phyloP scores from a whole-genome alignment of 2,329 filamentous ascomycete genomes.

The Penicillium sp. region DNA sequence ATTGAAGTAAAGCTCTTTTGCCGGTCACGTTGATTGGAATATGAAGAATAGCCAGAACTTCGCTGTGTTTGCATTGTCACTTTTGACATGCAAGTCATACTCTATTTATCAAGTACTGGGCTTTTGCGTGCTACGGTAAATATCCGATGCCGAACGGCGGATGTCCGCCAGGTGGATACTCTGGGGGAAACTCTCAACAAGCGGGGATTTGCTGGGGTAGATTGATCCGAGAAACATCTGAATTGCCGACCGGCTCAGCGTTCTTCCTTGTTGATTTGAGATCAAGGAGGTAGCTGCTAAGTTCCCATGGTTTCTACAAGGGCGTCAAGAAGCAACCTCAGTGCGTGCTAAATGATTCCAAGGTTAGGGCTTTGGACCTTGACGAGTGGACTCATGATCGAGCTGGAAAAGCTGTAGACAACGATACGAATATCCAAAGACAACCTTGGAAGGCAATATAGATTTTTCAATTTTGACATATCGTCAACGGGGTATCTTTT shows the following conservation, averaged over 20 bases:
- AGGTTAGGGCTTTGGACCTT: too few species aligned
- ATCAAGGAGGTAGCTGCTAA: too few species aligned
- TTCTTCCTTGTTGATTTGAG: too few species aligned
- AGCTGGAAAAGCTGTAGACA: too few species aligned
- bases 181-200: background rate
- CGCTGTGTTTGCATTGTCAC: background rate
- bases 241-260: too few species aligned
- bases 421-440: too few species aligned
- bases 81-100: background rate
- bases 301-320: too few species aligned
- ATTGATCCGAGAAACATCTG: too few species aligned
- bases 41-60: background rate
- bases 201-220: background rate
- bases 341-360: too few species aligned
- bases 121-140: background rate
- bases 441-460: background rate
- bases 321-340: too few species aligned
- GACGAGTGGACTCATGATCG: too few species aligned
- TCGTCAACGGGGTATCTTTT: slow-evolving; percentile 50
- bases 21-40: background rate
- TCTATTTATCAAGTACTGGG: background rate
- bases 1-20: background rate
- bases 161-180: background rate
- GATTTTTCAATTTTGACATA: slow-evolving; percentile 49
- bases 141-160: background rate